Percentiles rank a stretch among this genome's conserved stretches.
Conservation (phyloP, 768 basidiomycete genomes). For the Leccinum ochraceum region DNA sequence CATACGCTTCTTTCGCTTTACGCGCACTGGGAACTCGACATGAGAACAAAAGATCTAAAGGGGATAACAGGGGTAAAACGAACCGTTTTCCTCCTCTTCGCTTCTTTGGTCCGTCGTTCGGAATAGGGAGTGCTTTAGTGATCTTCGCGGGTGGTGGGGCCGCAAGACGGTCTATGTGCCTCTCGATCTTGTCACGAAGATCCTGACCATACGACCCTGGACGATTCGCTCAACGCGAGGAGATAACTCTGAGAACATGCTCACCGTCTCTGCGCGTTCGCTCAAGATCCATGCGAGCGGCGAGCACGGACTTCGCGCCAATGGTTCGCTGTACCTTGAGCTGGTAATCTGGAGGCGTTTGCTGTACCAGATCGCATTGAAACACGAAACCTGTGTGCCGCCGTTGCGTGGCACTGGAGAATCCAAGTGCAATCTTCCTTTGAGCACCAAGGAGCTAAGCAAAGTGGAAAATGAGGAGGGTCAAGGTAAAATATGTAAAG, state of each 20-base stretch:
- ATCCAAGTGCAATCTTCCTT: conserved; percentile 88
- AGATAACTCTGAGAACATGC: conserved; percentile 10
- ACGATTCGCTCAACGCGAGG: conserved; percentile 2
- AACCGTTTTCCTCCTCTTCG: conserved; percentile 94
- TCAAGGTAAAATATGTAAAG: neutral
- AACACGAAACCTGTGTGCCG: conserved; percentile 97
- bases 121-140: conserved; percentile 89
- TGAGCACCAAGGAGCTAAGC: conserved; percentile 88
- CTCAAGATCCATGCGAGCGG: conserved; percentile 94
- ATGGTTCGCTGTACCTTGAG: conserved; percentile 92
- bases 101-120: conserved; percentile 95
- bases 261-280: conserved; percentile 77
- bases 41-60: conserved; percentile 3
- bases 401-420: conserved; percentile 83
- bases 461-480: conserved; percentile 4
- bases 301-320: conserved; percentile 87
- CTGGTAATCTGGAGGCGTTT: conserved; percentile 86
- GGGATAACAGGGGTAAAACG: conserved; percentile 20
- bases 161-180: conserved; percentile 85
- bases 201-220: conserved; percentile 78
- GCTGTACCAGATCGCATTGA: conserved; percentile 86
- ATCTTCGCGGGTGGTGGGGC: conserved; percentile 95
- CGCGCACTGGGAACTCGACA: conserved; percentile 61
- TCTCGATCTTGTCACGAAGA: conserved; percentile 87
- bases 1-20: conserved; percentile 98